Base-by-base conservation (phyloP, 495 filamentous ascomycete genomes). In the Penicillium waksmanii region DNA sequence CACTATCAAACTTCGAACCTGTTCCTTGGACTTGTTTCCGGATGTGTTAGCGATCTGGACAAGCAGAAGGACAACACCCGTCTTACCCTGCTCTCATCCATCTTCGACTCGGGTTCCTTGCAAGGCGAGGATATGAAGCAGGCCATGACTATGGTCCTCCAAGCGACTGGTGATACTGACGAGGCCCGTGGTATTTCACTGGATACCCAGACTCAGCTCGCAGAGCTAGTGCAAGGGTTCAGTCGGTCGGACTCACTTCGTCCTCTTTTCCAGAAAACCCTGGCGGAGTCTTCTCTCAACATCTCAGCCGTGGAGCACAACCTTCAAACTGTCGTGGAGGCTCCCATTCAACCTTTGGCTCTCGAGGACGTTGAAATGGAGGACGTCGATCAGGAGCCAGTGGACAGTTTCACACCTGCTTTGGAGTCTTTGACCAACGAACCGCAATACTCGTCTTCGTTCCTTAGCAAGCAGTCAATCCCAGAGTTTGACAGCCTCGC, bases 1-100 rank as follows among this genome's bases (percentile, higher is more conserved):
- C 82, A 87, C 61, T 87, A 90, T 60, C 80, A 83, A 33, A 82
- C 92, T 3, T 90, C 90, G 21, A 88, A 85, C 53, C 76, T 97
- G 25, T 80, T 88, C 8, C 85, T 92, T 66, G 89, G 91, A 1
- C 72, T 93, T 21, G 83, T 87, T 52, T 71, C 89, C 52, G 87
- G 88, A 18, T 79, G 88, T 40, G 68, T 94, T 9, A 83, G 84
- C 23, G 80, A 84, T 46, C 65, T 94, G n/a, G 70, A 80, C 19
- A 87, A 82, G 65, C 84, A 82, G 61, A 83, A 85, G 21, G 84
- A 87, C 61, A 64, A 74, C 12, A 73, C 74, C 8, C 84, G 80
- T 15, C 77, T 94, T 27, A 66, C 73, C 4, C 65, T 87, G 1
- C 70, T 92, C 38, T 82, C 85, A 27, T 76, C 82, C 3, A 74